Conservation (phyloP, 306 rosid species). For the Dryas alaskensis region DNA sequence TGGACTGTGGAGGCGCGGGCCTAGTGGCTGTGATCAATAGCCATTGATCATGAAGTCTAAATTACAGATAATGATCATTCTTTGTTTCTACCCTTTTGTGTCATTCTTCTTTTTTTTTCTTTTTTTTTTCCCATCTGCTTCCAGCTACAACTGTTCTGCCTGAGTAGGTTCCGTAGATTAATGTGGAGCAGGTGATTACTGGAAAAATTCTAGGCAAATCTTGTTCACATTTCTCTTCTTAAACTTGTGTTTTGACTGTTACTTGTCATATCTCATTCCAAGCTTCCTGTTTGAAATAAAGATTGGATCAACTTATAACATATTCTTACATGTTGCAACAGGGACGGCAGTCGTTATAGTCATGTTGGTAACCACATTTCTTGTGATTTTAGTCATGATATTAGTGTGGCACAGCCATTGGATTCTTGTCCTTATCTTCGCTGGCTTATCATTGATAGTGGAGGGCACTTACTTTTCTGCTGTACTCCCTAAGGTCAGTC, state of each 20-base stretch:
- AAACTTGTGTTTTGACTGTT: neutral
- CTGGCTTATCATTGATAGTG: conserved; percentile 61
- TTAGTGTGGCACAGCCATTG: conserved; percentile 95
- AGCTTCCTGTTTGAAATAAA: neutral
- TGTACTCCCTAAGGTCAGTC: conserved; percentile 74
- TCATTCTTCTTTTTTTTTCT: neutral
- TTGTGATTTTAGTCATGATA: conserved; percentile 83
- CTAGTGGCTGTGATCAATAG: neutral
- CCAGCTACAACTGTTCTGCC: neutral
- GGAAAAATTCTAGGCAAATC: neutral
- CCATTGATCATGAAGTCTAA: neutral
- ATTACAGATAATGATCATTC: neutral
- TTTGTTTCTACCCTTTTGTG: neutral
- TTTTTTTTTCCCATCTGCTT: neutral
- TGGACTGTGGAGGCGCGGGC: neutral
- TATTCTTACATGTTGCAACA: conserved; percentile 40
- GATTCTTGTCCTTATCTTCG: conserved; percentile 68
- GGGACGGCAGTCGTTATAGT: conserved; percentile 91
- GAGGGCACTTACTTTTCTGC: conserved; percentile 86
- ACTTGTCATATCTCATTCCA: neutral
- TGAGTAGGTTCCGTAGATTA: neutral
- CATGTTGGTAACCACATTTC: conserved; percentile 83
- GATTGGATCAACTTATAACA: conserved; percentile 5
- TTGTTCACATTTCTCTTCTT: neutral
- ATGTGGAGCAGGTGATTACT: neutral